Percentiles rank a stretch among this genome's conserved stretches.
These are phyloP conservation scores for Claviceps lovelessii DNA, from an alignment of 2,329 filamentous ascomycete species.

Conservation along the genomic window DNA sequence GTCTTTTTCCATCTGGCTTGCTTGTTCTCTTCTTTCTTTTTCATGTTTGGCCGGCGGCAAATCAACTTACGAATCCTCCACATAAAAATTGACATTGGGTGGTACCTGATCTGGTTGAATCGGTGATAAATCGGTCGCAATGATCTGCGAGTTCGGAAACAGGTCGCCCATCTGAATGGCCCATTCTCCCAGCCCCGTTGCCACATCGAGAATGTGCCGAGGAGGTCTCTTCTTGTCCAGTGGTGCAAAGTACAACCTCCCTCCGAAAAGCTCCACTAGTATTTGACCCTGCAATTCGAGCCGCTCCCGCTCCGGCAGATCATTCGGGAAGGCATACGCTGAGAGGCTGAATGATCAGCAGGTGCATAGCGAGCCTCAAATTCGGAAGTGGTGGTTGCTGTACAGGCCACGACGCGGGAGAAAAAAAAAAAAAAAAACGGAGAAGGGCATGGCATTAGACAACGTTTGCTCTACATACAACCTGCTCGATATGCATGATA, in stretches of 20 bases:
- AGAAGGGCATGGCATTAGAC: too few relatives aligned
- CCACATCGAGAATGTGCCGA: conserved; percentile 26
- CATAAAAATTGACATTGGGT: conserved; percentile 58
- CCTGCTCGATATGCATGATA: conserved; percentile 34
- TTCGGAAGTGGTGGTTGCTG: too few relatives aligned
- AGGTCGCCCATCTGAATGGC: conserved; percentile 51
- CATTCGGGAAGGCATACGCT: conserved; percentile 35
- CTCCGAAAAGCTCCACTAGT: conserved; percentile 24
- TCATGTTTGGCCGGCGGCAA: neutral
- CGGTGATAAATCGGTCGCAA: conserved; percentile 52
- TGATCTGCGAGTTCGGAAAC: conserved; percentile 44
- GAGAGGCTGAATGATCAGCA: conserved; percentile 2
- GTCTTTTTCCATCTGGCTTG: neutral
- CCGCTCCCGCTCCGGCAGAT: conserved; percentile 26
- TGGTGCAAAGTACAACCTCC: conserved; percentile 29
- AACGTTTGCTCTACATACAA: conserved; percentile 21
- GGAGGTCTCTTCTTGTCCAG: conserved; percentile 22
- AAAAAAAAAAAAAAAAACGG: too few relatives aligned
- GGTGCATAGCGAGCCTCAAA: neutral
- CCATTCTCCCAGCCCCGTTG: conserved; percentile 40
- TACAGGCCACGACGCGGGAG: too few relatives aligned
- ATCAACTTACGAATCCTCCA: conserved; percentile 45
- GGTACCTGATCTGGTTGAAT: conserved; percentile 54
- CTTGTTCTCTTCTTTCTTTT: too few relatives aligned
- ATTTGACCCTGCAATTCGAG: conserved; percentile 25